These are phyloP conservation scores for Sclerotinia glacialis DNA, from an alignment of 2,329 filamentous ascomycete genomes.

Conservation along the genomic window DNA sequence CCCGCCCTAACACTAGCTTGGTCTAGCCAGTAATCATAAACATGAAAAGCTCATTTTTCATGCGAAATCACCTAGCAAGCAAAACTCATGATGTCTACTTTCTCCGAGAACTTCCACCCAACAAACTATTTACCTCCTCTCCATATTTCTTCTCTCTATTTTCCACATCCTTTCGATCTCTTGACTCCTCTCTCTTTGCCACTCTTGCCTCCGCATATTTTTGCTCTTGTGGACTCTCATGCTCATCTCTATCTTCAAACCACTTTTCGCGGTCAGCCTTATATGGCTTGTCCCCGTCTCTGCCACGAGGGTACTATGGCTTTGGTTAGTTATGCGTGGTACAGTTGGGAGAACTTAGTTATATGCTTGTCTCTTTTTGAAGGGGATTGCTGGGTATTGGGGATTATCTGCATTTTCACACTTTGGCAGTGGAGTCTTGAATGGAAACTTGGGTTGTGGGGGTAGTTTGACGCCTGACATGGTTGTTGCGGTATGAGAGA, in stretches of 20 bases:
- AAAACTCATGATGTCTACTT: neutral
- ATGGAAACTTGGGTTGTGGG: neutral
- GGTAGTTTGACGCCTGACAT: too few species aligned
- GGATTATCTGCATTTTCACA: neutral
- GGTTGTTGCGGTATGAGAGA: too few species aligned
- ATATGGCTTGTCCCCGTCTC: neutral
- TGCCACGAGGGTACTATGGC: neutral
- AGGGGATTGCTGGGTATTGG: neutral
- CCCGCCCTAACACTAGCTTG: neutral
- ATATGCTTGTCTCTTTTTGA: neutral
- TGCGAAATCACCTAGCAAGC: fast-evolving
- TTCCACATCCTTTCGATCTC: neutral
- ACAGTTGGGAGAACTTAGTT: neutral
- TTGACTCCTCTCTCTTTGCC: neutral
- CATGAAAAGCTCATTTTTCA: neutral
- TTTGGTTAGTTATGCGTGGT: neutral
- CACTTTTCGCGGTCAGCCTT: neutral
- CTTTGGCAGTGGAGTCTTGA: too few species aligned
- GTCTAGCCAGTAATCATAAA: neutral
- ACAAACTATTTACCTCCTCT: neutral
- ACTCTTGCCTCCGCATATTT: neutral
- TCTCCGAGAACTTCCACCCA: neutral
- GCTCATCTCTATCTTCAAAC: fast-evolving
- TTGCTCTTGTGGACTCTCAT: neutral
- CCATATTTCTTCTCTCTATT: neutral